phyloP scores from a whole-genome alignment of 2,329 filamentous ascomycete species.

The Aureobasidium sp. region DNA sequence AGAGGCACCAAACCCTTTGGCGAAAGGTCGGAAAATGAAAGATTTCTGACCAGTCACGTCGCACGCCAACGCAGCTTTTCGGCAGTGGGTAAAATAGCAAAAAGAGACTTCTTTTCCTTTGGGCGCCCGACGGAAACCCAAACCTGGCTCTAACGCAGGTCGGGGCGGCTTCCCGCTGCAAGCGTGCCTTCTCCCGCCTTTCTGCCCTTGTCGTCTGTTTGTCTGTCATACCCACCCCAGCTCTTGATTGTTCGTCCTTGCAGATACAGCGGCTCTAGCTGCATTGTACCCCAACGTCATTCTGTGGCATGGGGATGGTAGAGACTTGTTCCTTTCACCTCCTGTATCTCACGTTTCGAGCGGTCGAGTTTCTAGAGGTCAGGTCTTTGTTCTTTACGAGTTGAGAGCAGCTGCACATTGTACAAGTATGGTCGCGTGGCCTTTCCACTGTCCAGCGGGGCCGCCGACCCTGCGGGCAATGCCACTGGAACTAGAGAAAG shows the following conservation, averaged over 20 bases:
- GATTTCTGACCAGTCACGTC: conserved; percentile 10
- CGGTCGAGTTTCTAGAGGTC: not conserved
- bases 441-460: not conserved
- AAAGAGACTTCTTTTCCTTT: not conserved
- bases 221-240: conserved; percentile 1
- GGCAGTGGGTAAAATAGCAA: not conserved
- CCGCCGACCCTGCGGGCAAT: not conserved
- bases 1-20: not conserved
- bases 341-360: not conserved
- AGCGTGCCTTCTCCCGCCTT: conserved; percentile 10
- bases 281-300: conserved; percentile 1
- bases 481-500: not conserved
- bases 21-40: not conserved
- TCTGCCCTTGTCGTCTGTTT: conserved; percentile 7
- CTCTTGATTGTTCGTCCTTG: conserved; percentile 8
- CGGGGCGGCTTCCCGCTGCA: conserved; percentile 1
- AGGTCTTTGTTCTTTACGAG: not conserved
- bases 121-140: not conserved
- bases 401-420: not conserved
- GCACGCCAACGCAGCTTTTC: not conserved
- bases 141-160: conserved; percentile 4
- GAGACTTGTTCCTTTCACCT: not conserved
- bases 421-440: not conserved
- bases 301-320: not conserved
- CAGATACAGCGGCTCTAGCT: conserved; percentile 10